Evolutionary conservation across 2,329 filamentous ascomycete species (phyloP), one percentile per base, ranked within the genome.

Genomic region (Pestalotiopsis sp.): DNA sequence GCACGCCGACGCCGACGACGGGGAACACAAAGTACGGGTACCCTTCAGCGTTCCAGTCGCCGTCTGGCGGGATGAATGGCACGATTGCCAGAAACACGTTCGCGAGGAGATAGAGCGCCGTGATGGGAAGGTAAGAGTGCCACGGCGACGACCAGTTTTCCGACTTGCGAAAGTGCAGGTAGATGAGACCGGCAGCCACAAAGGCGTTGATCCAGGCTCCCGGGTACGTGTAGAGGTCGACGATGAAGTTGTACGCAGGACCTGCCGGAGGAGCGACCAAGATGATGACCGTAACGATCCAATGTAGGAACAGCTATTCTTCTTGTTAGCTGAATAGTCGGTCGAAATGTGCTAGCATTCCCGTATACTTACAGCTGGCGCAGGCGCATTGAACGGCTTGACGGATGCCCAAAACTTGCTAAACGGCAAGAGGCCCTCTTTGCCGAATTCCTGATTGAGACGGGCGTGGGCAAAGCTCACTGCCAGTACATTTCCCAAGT

Each of bases 371-470:
- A 84, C 82, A 12, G 85, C 80, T 6, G 88, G 82, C n/a, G 88
- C 84, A 0, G 91, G 91, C 0, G 91, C 86, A 68, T 90, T 88
- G 70, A 90, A 91, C 0, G 91, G 91, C 78, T 86, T 88, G 74
- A 90, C 91, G 3, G 89, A 92, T 0, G 91, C 91, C 88, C 89
- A 93, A 76, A 93, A 87, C 2, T 84, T 83, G 70, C 88, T 89
- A 67, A 86, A 91, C 0, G 91, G 91, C 14, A 93, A 75, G 4
- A 93, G 81, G 0, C 90, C 90, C 74, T 93, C 91, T 74, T 91
- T 92, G 0, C 88, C 91, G 59, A 93, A 82, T 76, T 93, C 91
- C 71, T 90, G 88, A 72, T 88, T 90, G 11, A 90, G 73, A 0
- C 88, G 83, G 0, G 88, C 80, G 66, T 90, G 87, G 0, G 87